A percentile compares a stretch with the other conserved stretches of the same genome.
phyloP scores from a whole-genome alignment of 768 basidiomycete genomes.

The Auriscalpium orientale region DNA sequence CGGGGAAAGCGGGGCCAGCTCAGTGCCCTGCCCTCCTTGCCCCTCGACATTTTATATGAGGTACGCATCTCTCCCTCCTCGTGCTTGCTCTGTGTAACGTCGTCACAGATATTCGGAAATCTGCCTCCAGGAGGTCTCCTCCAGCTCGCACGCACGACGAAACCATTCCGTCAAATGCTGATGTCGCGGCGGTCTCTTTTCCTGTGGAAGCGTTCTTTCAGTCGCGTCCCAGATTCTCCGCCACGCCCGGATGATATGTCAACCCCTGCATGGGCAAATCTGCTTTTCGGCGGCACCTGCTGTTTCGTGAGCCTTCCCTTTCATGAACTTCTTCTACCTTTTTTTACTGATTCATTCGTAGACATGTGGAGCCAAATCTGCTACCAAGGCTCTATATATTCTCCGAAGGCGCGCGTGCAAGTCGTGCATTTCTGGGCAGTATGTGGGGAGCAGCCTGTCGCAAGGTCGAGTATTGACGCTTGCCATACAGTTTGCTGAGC shows the following conservation, averaged over 20 bases:
- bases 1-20: too few species aligned
- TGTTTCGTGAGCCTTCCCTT: not conserved
- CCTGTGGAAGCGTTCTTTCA: conserved; percentile 20
- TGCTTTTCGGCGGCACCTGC: conserved; percentile 7
- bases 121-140: conserved; percentile 26
- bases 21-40: too few species aligned
- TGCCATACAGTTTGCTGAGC: not conserved
- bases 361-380: conserved; percentile 8
- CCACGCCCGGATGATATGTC: conserved; percentile 7
- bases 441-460: not conserved
- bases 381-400: conserved; percentile 1
- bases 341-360: not conserved
- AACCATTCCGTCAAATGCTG: conserved; percentile 22
- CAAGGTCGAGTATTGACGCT: not conserved
- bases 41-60: too few species aligned
- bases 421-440: conserved; percentile 2
- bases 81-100: too few species aligned
- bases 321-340: too few species aligned
- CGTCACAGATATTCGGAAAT: conserved; percentile 19
- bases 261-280: conserved; percentile 1
- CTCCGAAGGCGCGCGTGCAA: conserved; percentile 11
- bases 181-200: conserved; percentile 12
- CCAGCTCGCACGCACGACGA: conserved; percentile 22
- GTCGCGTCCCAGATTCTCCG: not conserved
- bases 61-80: too few species aligned